Evolutionary conservation across 176 grass and related monocot genomes (phyloP).

Genomic region (Avena insularis): DNA sequence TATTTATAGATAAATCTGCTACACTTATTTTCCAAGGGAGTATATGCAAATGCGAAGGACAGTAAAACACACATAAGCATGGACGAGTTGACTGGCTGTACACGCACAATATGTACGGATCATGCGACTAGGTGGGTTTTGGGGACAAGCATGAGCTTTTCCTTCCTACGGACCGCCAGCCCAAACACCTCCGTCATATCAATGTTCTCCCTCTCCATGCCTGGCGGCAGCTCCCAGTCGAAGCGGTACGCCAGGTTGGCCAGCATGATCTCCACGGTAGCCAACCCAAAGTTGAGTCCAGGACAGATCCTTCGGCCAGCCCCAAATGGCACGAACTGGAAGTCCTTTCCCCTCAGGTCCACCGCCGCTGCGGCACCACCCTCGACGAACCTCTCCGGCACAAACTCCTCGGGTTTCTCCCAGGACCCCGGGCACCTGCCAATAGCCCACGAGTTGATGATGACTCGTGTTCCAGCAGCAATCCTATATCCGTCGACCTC

Average conservation of each 20-base stretch:
- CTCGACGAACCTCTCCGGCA: not conserved
- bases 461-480: not conserved
- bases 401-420: not conserved
- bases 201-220: not conserved
- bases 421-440: not conserved
- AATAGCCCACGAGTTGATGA: conserved; percentile 7
- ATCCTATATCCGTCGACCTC: not conserved
- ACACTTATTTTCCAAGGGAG: too few relatives aligned
- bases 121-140: not conserved
- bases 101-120: not conserved
- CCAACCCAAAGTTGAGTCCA: conserved; percentile 13
- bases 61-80: too few relatives aligned
- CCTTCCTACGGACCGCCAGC: not conserved
- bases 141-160: conserved; percentile 24
- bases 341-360: conserved; percentile 24
- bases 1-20: too few relatives aligned
- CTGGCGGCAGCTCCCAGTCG: not conserved
- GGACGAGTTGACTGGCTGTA: too few relatives aligned
- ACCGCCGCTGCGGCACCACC: not conserved
- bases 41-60: too few relatives aligned
- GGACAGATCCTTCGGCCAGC: conserved; percentile 28
- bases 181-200: conserved; percentile 30
- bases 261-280: conserved; percentile 19
- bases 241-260: conserved; percentile 15
- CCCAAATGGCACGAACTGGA: conserved; percentile 17